Conservation (phyloP, 2,329 filamentous ascomycete species). For the Elsinoe fawcettii region DNA sequence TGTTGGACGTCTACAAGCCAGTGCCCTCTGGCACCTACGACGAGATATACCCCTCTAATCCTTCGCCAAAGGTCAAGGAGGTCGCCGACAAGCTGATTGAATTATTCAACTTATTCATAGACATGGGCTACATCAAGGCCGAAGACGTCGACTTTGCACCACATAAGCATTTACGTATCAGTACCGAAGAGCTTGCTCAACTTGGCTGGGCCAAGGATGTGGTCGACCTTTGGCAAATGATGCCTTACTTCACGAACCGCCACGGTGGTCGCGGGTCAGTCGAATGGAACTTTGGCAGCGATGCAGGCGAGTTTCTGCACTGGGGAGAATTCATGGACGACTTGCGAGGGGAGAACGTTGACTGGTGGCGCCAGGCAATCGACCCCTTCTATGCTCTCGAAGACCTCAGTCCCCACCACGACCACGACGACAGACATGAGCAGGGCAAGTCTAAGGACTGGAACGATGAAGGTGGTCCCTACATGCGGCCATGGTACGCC, state of each 20-base stretch:
- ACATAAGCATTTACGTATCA: not conserved
- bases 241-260: constrained; percentile 1
- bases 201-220: constrained; percentile 14
- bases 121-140: constrained; percentile 9
- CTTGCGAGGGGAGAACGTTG: not conserved
- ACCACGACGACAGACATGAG: not conserved
- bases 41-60: not conserved
- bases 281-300: constrained; percentile 10
- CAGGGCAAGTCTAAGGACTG: not conserved
- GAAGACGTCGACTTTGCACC: constrained; percentile 10
- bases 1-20: not conserved
- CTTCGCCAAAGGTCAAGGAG: constrained; percentile 3
- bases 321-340: constrained; percentile 15
- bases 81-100: constrained; percentile 12
- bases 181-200: not conserved
- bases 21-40: not conserved
- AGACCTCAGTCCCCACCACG: not conserved
- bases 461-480: constrained; percentile 10
- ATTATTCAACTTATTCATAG: constrained; percentile 8
- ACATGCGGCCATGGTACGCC: constrained; percentile 14
- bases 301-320: constrained; percentile 2
- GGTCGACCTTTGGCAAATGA: constrained; percentile 15
- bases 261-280: not conserved
- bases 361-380: not conserved
- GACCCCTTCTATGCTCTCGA: not conserved